Percentiles rank a stretch among this genome's conserved stretches.
Conservation (phyloP, 805 yeast species). For the Jamesozyma spencerorum region DNA sequence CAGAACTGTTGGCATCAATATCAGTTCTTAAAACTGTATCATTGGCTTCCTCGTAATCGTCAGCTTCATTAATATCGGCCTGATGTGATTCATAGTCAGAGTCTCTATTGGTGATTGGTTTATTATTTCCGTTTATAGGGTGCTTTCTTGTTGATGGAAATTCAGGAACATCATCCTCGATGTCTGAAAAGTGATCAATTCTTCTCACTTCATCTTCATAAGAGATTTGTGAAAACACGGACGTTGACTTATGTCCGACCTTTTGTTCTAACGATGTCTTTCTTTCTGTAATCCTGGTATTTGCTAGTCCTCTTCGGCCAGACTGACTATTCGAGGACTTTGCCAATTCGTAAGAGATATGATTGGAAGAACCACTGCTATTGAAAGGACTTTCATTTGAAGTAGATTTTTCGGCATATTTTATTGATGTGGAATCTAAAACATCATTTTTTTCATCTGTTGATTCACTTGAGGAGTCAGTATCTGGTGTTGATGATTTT, state of each 20-base stretch:
- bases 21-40: neutral
- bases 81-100: too few species aligned
- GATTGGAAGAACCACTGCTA: neutral
- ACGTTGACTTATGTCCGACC: slow-evolving; percentile 10
- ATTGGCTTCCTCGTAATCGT: neutral
- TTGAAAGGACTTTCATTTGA: slow-evolving; percentile 8
- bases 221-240: slow-evolving; percentile 11
- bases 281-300: slow-evolving; percentile 10
- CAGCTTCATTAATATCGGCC: neutral
- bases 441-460: slow-evolving; percentile 1
- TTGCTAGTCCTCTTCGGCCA: neutral
- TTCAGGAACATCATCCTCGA: slow-evolving; percentile 5
- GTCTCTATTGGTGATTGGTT: too few species aligned
- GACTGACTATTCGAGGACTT: neutral
- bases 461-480: slow-evolving; percentile 3
- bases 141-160: neutral
- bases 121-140: too few species aligned
- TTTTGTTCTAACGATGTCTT: slow-evolving; percentile 21
- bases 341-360: neutral
- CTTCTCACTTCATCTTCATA: slow-evolving; percentile 13
- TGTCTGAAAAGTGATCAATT: slow-evolving; percentile 9
- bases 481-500: slow-evolving; percentile 3
- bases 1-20: slow-evolving; percentile 5
- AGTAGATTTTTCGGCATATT: neutral
- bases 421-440: slow-evolving; percentile 1